phyloP scores from a whole-genome alignment of 257 asterid species.

The Scutellaria galericulata region DNA sequence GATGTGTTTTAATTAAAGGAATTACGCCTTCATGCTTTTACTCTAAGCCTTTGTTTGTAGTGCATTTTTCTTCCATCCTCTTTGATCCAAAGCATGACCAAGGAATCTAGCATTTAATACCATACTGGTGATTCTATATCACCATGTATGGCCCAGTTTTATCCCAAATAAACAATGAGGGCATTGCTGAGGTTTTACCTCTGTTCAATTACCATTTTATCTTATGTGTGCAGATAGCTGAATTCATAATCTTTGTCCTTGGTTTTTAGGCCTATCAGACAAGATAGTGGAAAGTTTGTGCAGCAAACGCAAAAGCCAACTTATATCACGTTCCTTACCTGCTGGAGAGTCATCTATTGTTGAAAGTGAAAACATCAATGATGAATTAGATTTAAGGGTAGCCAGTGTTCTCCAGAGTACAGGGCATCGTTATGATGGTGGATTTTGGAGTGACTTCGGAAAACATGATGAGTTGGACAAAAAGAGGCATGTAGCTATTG shows the following conservation, averaged over 20 bases:
- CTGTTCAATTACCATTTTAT: conserved; percentile 1
- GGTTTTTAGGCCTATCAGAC: conserved; percentile 74
- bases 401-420: conserved; percentile 96
- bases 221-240: conserved; percentile 24
- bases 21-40: not conserved
- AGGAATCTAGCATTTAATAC: conserved; percentile 17
- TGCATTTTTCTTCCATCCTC: not conserved
- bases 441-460: conserved; percentile 72
- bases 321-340: conserved; percentile 63
- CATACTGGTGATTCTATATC: conserved; percentile 1
- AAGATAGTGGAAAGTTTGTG: conserved; percentile 94
- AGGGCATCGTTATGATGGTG: conserved; percentile 91
- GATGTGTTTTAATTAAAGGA: conserved; percentile 7
- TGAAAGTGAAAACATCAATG: conserved; percentile 69
- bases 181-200: not conserved
- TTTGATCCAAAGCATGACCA: not conserved
- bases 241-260: conserved; percentile 31
- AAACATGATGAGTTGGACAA: conserved; percentile 55
- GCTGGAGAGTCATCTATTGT: conserved; percentile 66
- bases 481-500: conserved; percentile 95
- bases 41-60: conserved; percentile 4
- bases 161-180: not conserved
- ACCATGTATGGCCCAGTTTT: conserved; percentile 16
- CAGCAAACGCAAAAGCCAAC: conserved; percentile 79
- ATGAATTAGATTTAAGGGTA: conserved; percentile 84